Conservation (phyloP, 371 early-diverging fungal genomes). For the Mortierella polycephala region DNA sequence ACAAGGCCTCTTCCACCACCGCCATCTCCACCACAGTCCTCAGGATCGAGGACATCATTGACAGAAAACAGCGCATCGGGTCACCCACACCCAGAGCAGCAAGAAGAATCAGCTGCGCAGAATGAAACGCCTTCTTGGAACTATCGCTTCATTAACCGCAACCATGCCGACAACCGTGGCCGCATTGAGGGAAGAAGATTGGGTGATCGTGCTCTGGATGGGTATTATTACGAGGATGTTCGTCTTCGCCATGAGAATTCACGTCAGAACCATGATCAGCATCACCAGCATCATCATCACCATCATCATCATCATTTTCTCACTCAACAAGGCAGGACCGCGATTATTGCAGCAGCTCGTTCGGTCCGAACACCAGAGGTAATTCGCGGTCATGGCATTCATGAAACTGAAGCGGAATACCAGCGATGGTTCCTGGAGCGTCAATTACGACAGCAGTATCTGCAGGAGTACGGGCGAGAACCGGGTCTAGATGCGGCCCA, state of each 20-base stretch:
- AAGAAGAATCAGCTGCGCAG: background rate
- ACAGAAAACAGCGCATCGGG: background rate
- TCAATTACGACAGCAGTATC: background rate
- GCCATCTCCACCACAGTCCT: background rate
- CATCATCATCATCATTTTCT: background rate
- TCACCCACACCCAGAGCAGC: slow-evolving; percentile 2
- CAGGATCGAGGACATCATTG: background rate
- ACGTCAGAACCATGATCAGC: background rate
- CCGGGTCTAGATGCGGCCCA: too few species aligned
- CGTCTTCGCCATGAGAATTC: slow-evolving; percentile 4
- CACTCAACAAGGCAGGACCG: background rate
- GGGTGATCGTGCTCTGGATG: slow-evolving; percentile 2
- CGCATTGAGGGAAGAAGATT: background rate
- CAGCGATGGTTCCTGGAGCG: too few species aligned
- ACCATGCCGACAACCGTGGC: slow-evolving; percentile 7
- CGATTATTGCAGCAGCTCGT: too few species aligned
- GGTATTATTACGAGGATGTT: slow-evolving; percentile 18
- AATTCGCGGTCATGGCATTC: too few species aligned
- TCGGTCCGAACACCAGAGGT: too few species aligned
- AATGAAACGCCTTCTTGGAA: slow-evolving; percentile 6
- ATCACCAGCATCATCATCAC: slow-evolving; percentile 8
- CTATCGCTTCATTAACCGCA: slow-evolving; percentile 12
- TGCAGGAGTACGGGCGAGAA: background rate
- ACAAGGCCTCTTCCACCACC: background rate
- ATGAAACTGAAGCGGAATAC: too few species aligned